A percentile compares a stretch with the other conserved stretches of the same genome.
Evolutionary conservation across 768 basidiomycete genomes (phyloP).

Genomic region (Candolleomyces efflorescens): DNA sequence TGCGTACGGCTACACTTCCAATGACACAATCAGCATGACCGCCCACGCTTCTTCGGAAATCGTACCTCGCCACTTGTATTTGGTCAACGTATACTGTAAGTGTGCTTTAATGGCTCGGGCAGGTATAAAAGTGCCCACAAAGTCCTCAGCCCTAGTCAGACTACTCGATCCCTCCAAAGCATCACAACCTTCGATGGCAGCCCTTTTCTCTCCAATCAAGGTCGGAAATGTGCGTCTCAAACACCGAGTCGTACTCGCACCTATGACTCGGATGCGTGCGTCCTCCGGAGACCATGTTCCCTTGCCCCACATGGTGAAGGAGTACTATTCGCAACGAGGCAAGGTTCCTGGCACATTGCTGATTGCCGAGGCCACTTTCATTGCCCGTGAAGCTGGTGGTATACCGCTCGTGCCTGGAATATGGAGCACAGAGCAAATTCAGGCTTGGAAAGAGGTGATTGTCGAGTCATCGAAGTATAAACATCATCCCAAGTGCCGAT

Average conservation of each 20-base stretch:
- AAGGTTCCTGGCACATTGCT: constrained; percentile 47
- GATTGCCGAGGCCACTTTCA: constrained; percentile 54
- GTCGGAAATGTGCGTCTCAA: constrained; percentile 37
- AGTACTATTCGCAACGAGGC: constrained; percentile 49
- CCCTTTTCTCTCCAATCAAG: constrained; percentile 43
- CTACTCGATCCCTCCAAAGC: too few species aligned
- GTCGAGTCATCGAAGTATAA: constrained; percentile 13
- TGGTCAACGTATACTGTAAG: too few species aligned
- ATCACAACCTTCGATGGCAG: too few species aligned
- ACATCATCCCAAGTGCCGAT: background rate
- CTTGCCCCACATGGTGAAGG: constrained; percentile 26
- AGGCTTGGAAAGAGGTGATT: constrained; percentile 51
- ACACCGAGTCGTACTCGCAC: constrained; percentile 53
- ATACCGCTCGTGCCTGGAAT: constrained; percentile 54
- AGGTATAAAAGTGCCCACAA: too few species aligned
- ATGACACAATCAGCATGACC: too few species aligned
- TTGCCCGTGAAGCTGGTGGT: constrained; percentile 48
- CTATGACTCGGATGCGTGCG: constrained; percentile 45
- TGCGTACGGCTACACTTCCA: too few species aligned
- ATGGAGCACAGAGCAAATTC: constrained; percentile 57
- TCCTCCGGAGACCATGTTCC: constrained; percentile 30
- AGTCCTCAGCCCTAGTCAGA: too few species aligned
- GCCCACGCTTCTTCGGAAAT: too few species aligned
- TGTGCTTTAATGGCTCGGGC: too few species aligned
- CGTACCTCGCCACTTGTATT: too few species aligned